Conservation (phyloP, 2,329 filamentous ascomycete species). For the Trichophyton rubrum region DNA sequence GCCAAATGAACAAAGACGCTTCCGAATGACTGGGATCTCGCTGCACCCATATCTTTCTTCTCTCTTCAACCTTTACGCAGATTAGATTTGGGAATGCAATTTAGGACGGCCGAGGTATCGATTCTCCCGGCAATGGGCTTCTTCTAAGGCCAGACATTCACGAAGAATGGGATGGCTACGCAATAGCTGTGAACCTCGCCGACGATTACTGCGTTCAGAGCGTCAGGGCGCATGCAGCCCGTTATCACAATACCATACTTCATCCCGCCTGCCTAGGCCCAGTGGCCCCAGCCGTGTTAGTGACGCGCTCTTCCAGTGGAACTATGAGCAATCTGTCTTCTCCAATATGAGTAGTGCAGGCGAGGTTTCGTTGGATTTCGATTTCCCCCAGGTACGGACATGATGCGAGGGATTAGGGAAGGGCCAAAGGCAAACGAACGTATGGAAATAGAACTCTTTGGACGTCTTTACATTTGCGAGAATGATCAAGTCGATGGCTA, state of each 20-base stretch:
- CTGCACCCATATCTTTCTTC: constrained; percentile 18
- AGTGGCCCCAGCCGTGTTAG: neutral
- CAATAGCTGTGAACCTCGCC: constrained; percentile 18
- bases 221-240: constrained; percentile 14
- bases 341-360: constrained; percentile 13
- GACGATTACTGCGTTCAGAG: constrained; percentile 17
- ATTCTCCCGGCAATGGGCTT: constrained; percentile 21
- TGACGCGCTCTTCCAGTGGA: constrained; percentile 14
- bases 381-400: neutral
- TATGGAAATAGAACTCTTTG: neutral
- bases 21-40: neutral
- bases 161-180: constrained; percentile 16
- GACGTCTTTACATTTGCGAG: neutral
- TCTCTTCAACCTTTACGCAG: constrained; percentile 9
- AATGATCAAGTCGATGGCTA: neutral
- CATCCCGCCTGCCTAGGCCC: neutral
- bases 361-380: neutral
- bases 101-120: constrained; percentile 12
- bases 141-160: constrained; percentile 16
- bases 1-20: neutral
- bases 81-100: constrained; percentile 9
- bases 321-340: constrained; percentile 16
- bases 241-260: neutral
- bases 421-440: neutral
- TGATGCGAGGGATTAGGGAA: neutral